Evolutionary conservation across 495 filamentous ascomycete genomes (phyloP).

Genomic region (Tuber brumale): DNA sequence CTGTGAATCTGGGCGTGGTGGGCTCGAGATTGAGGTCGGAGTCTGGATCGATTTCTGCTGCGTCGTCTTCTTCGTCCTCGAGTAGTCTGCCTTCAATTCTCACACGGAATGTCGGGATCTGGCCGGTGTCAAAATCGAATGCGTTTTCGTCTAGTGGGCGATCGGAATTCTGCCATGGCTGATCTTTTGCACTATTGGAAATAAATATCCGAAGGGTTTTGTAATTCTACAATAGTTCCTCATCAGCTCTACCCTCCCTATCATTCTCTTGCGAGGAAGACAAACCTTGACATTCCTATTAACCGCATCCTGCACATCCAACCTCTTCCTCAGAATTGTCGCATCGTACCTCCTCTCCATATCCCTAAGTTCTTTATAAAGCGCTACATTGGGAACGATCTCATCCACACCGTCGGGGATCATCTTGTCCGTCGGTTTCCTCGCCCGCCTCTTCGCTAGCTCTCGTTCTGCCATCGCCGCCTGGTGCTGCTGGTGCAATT

Average conservation of each 20-base stretch:
- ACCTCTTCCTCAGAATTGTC: slow-evolving; percentile 85
- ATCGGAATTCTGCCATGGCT: slow-evolving; percentile 75
- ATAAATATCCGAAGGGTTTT: slow-evolving; percentile 90
- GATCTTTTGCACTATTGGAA: slow-evolving; percentile 88
- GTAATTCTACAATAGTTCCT: slow-evolving; percentile 51
- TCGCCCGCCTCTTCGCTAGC: slow-evolving; percentile 65
- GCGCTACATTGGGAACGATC: slow-evolving; percentile 71
- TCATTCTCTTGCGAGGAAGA: slow-evolving; percentile 12
- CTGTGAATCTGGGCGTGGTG: slow-evolving; percentile 41
- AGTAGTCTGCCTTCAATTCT: slow-evolving; percentile 89
- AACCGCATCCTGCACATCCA: slow-evolving; percentile 82
- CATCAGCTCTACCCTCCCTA: not conserved
- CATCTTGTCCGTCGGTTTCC: slow-evolving; percentile 88
- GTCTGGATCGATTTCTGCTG: slow-evolving; percentile 57
- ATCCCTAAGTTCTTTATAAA: slow-evolving; percentile 77
- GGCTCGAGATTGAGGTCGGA: slow-evolving; percentile 42
- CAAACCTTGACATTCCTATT: slow-evolving; percentile 66
- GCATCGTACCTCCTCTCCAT: slow-evolving; percentile 85
- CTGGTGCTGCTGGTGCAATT: slow-evolving; percentile 54
- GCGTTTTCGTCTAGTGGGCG: slow-evolving; percentile 54
- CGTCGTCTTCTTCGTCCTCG: slow-evolving; percentile 60
- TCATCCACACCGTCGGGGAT: slow-evolving; percentile 86
- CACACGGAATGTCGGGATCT: slow-evolving; percentile 71
- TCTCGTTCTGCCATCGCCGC: slow-evolving; percentile 54
- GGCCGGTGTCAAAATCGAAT: slow-evolving; percentile 66